phyloP scores from a whole-genome alignment of 2,329 filamentous ascomycete species.

The Neonectria hederae region DNA sequence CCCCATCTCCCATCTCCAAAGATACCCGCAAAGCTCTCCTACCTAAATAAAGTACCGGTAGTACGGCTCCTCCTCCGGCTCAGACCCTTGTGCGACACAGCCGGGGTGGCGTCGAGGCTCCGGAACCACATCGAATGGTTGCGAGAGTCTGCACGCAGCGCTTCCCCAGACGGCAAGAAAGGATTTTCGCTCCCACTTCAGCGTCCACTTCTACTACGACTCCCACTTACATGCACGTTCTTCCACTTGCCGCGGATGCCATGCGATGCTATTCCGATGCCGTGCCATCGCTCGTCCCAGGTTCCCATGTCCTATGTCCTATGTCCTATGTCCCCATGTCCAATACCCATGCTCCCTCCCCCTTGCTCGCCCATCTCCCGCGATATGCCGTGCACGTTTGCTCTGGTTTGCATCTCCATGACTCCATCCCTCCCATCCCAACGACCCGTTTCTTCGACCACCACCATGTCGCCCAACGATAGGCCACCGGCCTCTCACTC shows the following conservation, averaged over 20 bases:
- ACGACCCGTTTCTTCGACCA: conserved; percentile 40
- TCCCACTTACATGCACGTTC: neutral
- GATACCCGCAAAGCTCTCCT: neutral
- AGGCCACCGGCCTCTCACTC: conserved; percentile 25
- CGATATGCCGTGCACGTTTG: conserved; percentile 11
- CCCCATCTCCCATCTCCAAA: neutral
- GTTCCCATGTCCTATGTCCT: too few relatives aligned
- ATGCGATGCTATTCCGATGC: conserved; percentile 15
- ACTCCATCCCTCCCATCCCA: neutral
- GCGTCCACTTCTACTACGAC: too few relatives aligned
- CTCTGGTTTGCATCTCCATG: neutral
- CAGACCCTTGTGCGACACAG: conserved; percentile 20
- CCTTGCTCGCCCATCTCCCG: conserved; percentile 17
- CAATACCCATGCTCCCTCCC: conserved; percentile 11
- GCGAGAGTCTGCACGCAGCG: conserved; percentile 10
- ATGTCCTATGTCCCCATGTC: neutral
- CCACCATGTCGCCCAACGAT: conserved; percentile 32
- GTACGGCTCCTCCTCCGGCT: neutral
- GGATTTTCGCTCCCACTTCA: too few relatives aligned
- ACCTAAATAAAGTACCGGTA: neutral
- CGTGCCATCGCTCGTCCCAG: neutral
- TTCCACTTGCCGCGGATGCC: neutral
- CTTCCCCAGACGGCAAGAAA: conserved; percentile 4
- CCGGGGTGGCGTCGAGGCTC: neutral
- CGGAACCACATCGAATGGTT: conserved; percentile 13